phyloP scores from a whole-genome alignment of 2,329 filamentous ascomycete genomes.

The Aureobasidium sp. region DNA sequence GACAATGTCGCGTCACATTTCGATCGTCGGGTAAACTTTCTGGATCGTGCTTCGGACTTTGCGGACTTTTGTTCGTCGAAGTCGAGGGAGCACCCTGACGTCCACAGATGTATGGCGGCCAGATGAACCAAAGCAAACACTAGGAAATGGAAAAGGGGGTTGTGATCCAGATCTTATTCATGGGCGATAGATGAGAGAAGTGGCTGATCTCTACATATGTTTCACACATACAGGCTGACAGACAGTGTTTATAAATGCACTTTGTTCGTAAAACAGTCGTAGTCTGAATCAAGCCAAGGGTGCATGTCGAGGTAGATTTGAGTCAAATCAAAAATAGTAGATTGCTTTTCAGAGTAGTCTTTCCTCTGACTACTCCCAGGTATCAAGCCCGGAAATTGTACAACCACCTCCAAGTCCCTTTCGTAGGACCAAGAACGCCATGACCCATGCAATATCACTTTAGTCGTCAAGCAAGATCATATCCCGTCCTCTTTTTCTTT shows the following conservation, averaged over 20 bases:
- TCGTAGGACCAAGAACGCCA: conserved; percentile 5
- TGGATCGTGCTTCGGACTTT: conserved; percentile 3
- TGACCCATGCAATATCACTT: conserved; percentile 12
- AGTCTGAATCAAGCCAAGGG: fast-evolving
- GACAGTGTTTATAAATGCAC: neutral
- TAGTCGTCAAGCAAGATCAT: conserved; percentile 11
- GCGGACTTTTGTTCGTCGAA: neutral
- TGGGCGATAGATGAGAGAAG: no score
- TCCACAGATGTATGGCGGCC: no score
- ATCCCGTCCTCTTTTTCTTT: neutral
- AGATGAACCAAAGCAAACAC: no score
- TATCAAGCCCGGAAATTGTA: conserved; percentile 1
- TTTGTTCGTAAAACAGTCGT: neutral
- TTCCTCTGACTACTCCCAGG: neutral
- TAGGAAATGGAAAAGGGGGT: no score
- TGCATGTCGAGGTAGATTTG: no score
- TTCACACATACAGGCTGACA: no score
- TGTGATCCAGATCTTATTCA: no score
- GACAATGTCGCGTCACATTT: neutral
- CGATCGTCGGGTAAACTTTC: neutral
- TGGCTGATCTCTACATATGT: no score
- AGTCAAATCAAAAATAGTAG: neutral
- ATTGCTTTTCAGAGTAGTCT: conserved; percentile 2
- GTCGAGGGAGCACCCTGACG: neutral
- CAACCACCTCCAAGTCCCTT: conserved; percentile 7